These are phyloP conservation scores for Cucurbita moschata DNA, from an alignment of 306 rosid species.

Conservation along the genomic window DNA sequence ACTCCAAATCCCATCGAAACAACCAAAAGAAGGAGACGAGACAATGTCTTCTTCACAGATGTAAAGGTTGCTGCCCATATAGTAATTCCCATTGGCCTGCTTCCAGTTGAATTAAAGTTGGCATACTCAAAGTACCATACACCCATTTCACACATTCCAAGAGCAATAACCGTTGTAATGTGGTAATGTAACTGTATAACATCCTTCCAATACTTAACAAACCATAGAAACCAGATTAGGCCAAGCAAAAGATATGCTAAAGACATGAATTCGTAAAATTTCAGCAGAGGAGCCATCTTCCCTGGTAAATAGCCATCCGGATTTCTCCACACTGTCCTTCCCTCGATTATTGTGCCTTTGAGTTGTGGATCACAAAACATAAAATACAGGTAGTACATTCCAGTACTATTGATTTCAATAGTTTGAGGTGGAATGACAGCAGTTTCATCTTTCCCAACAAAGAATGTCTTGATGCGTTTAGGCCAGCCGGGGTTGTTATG, in stretches of 20 bases:
- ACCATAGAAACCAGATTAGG: conserved; percentile 66
- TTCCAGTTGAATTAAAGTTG: conserved; percentile 74
- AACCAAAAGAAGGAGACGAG: conserved; percentile 71
- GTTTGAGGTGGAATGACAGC: conserved; percentile 19
- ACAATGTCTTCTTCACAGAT: conserved; percentile 71
- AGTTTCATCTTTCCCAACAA: conserved; percentile 31
- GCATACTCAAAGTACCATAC: conserved; percentile 91
- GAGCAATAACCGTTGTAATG: conserved; percentile 72
- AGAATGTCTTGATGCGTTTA: conserved; percentile 45
- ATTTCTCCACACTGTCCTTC: conserved; percentile 83
- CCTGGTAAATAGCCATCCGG: conserved; percentile 79
- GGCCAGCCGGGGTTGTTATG: conserved; percentile 35
- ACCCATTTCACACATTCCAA: conserved; percentile 95
- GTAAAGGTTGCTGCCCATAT: conserved; percentile 83
- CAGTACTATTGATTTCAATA: conserved; percentile 40
- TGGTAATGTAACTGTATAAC: conserved; percentile 72
- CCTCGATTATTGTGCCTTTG: conserved; percentile 50
- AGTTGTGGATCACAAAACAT: conserved; percentile 67
- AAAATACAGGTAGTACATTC: conserved; percentile 87
- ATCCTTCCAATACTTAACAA: conserved; percentile 76
- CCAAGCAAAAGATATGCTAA: conserved; percentile 68
- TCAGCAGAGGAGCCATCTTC: conserved; percentile 79
- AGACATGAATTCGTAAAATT: conserved; percentile 71
- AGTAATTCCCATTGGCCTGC: conserved; percentile 84
- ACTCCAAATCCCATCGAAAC: conserved; percentile 89